Conservation (phyloP, 2,329 filamentous ascomycete species). For the Pseudofabraea citricarpa region DNA sequence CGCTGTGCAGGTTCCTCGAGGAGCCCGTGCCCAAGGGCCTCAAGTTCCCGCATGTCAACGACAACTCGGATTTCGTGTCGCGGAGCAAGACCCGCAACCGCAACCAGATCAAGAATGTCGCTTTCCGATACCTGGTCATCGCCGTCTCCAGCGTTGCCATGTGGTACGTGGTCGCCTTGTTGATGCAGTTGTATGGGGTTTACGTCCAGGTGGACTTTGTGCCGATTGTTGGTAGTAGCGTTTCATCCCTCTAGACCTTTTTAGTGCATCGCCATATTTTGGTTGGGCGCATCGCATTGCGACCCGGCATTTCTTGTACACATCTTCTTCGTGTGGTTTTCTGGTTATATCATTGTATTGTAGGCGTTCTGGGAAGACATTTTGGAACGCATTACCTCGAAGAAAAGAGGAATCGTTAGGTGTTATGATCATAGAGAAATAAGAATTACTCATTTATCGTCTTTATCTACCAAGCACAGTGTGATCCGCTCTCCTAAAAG, state of each 20-base stretch:
- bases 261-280: too few species aligned
- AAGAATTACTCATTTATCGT: constrained; percentile 11
- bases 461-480: constrained; percentile 11
- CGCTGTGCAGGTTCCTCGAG: constrained; percentile 40
- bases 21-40: constrained; percentile 6
- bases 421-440: too few species aligned
- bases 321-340: too few species aligned
- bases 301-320: too few species aligned
- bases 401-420: too few species aligned
- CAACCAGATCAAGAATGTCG: constrained; percentile 43
- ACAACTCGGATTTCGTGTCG: constrained; percentile 41
- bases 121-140: constrained; percentile 8
- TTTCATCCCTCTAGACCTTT: background rate
- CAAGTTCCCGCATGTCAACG: constrained; percentile 42
- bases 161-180: constrained; percentile 3
- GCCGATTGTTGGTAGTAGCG: background rate
- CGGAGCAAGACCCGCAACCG: constrained; percentile 40
- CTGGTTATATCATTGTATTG: too few species aligned
- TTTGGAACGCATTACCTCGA: too few species aligned
- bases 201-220: background rate
- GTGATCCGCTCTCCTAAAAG: constrained; percentile 22
- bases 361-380: too few species aligned
- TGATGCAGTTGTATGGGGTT: background rate
- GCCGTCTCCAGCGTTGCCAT: constrained; percentile 32
- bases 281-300: too few species aligned